Evolutionary conservation across 2,329 filamentous ascomycete genomes (phyloP).

Genomic region (Arthrocladium fulminans): DNA sequence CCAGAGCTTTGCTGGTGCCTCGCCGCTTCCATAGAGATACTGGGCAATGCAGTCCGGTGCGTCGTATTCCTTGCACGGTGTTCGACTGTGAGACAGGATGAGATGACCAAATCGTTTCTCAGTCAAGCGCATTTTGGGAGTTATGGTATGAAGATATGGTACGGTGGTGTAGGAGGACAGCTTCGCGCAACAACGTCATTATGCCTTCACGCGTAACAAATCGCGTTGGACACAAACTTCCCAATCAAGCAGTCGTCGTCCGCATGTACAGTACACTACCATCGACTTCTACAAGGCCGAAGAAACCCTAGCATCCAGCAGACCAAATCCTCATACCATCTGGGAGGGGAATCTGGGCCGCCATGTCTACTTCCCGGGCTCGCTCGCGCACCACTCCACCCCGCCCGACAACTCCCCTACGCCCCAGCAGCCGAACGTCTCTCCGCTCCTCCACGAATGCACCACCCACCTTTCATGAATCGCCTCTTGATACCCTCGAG

Average conservation of each 20-base stretch:
- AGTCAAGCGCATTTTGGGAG: background rate
- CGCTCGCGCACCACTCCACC: background rate
- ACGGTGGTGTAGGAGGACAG: background rate
- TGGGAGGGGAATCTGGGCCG: no score
- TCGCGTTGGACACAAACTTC: slow-evolving; percentile 6
- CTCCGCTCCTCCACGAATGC: slow-evolving; percentile 65
- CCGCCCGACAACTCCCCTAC: slow-evolving; percentile 6
- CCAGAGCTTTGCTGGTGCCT: no score
- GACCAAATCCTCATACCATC: no score
- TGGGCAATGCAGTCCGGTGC: no score
- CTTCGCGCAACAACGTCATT: background rate
- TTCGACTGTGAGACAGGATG: no score
- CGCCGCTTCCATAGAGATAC: no score
- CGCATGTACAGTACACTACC: background rate
- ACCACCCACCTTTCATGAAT: slow-evolving; percentile 37
- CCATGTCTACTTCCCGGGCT: background rate
- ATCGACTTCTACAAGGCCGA: background rate
- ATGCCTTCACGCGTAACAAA: background rate
- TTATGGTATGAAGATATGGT: background rate
- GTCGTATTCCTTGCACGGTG: no score
- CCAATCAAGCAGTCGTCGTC: background rate
- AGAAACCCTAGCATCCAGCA: no score
- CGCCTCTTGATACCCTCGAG: slow-evolving; percentile 67
- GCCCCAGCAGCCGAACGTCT: slow-evolving; percentile 63
- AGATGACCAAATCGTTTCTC: background rate